Percentiles rank a stretch among this genome's conserved stretches.
phyloP scores from a whole-genome alignment of 495 filamentous ascomycete genomes.

The Penicillium fimorum region DNA sequence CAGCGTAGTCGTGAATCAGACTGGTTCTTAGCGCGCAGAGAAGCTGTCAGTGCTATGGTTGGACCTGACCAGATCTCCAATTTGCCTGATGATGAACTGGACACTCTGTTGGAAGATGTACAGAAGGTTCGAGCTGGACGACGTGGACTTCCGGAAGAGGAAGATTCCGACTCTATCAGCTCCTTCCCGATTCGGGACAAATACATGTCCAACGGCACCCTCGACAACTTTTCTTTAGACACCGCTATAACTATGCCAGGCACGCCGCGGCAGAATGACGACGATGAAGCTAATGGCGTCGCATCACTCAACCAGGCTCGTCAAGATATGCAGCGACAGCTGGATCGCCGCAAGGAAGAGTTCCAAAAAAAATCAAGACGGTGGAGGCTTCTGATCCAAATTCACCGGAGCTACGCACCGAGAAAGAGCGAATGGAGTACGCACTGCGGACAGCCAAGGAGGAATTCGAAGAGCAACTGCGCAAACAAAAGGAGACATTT shows the following conservation, averaged over 20 bases:
- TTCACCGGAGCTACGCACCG: constrained; percentile 77
- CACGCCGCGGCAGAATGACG: constrained; percentile 71
- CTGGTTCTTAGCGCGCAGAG: constrained; percentile 91
- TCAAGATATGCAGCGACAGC: constrained; percentile 83
- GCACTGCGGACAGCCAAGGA: constrained; percentile 73
- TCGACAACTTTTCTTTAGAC: constrained; percentile 96
- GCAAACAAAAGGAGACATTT: constrained; percentile 71
- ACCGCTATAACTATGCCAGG: constrained; percentile 92
- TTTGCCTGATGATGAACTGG: constrained; percentile 90
- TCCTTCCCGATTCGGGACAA: constrained; percentile 91
- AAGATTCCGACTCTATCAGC: constrained; percentile 84
- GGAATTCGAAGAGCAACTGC: constrained; percentile 80
- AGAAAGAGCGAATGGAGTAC: constrained; percentile 86
- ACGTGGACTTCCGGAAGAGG: constrained; percentile 71
- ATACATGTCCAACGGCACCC: constrained; percentile 91
- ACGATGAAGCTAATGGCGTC: constrained; percentile 63
- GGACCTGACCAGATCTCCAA: constrained; percentile 88
- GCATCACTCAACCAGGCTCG: constrained; percentile 70
- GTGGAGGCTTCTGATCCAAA: constrained; percentile 77
- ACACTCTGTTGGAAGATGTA: constrained; percentile 92
- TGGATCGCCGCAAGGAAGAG: constrained; percentile 81
- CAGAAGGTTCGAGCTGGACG: constrained; percentile 82
- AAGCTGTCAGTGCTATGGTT: constrained; percentile 85
- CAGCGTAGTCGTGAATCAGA: constrained; percentile 75
- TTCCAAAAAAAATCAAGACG: constrained; percentile 76